Conservation (phyloP, 139 green algal species). For the Picochlorum sp. region DNA sequence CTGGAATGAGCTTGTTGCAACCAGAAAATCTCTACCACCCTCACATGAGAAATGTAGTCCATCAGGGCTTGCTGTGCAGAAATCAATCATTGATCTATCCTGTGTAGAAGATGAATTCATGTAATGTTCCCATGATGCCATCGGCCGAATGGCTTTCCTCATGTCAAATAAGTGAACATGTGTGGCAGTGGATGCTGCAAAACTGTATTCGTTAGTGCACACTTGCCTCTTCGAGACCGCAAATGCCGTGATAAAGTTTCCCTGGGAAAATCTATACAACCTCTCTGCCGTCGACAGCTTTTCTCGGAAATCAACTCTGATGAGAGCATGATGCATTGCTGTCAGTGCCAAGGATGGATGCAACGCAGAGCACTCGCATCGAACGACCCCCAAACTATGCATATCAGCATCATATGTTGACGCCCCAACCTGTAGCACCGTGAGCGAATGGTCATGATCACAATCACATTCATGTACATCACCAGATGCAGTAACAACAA, state of each 20-base stretch:
- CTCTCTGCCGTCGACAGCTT: neutral
- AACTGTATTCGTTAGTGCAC: neutral
- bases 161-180: slow-evolving; percentile 21
- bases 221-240: neutral
- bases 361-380: no score
- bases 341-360: no score
- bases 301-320: no score
- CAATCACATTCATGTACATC: neutral
- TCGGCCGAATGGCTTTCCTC: neutral
- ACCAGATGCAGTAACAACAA: neutral
- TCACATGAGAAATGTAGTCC: neutral
- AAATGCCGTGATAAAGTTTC: neutral
- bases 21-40: no score
- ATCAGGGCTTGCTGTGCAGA: neutral
- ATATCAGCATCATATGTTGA: no score
- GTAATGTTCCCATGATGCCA: slow-evolving; percentile 18
- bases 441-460: neutral
- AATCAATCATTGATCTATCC: slow-evolving; percentile 3
- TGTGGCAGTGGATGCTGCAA: neutral
- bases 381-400: no score
- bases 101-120: neutral
- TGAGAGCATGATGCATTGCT: no score
- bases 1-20: no score
- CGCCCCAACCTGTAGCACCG: no score
- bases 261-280: neutral